phyloP scores from a whole-genome alignment of 73 alveolate species.

The Stentor roeselii region DNA sequence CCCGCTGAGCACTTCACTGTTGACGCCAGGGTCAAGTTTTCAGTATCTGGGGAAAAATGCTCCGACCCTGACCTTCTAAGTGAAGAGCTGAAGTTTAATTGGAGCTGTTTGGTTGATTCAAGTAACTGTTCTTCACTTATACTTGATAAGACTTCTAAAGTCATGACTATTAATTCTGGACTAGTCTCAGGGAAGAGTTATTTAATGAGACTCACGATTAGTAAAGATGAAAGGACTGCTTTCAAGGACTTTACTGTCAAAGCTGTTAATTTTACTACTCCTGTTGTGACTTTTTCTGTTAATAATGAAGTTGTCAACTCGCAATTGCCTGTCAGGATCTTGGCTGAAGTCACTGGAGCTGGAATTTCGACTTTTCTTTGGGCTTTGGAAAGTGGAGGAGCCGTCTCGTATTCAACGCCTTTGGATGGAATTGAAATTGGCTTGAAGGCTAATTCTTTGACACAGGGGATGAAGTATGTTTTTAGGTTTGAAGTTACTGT shows the following conservation, averaged over 20 bases:
- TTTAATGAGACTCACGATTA: background rate
- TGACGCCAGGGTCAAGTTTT: background rate
- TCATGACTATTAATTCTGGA: background rate
- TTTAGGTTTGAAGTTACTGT: background rate
- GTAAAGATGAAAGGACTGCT: background rate
- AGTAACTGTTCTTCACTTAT: background rate
- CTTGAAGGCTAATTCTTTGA: background rate
- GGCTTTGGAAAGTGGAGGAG: background rate
- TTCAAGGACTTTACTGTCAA: background rate
- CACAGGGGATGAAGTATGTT: background rate
- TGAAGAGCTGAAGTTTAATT: background rate
- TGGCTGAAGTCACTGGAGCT: background rate
- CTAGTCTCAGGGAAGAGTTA: background rate
- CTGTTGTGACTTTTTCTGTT: slow-evolving; percentile 1
- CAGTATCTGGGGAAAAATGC: background rate
- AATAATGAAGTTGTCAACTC: background rate
- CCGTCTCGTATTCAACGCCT: background rate
- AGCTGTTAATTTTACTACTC: background rate
- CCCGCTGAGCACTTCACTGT: background rate
- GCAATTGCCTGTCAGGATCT: background rate
- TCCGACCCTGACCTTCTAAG: background rate
- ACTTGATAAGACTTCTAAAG: background rate
- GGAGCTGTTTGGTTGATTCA: background rate
- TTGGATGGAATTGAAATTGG: background rate
- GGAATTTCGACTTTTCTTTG: background rate